These are phyloP conservation scores for Pythium brassicae DNA, from an alignment of 352 stramenopile genomes.

Conservation along the genomic window DNA sequence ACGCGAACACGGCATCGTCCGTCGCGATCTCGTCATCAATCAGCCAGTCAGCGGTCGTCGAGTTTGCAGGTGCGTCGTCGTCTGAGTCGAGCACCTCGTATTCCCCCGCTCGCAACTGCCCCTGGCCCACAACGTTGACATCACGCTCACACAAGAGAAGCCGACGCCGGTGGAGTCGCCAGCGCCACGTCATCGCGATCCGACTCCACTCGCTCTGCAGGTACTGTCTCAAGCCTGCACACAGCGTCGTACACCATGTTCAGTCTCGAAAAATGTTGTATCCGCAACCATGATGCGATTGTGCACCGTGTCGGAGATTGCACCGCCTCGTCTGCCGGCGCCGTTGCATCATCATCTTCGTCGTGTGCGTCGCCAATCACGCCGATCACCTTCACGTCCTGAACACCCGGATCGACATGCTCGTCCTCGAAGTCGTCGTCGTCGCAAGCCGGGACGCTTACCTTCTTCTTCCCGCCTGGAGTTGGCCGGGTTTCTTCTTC, in stretches of 20 bases:
- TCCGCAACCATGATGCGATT: not conserved
- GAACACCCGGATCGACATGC: too few relatives aligned
- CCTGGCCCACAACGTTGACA: too few relatives aligned
- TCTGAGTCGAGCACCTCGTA: too few relatives aligned
- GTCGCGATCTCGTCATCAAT: too few relatives aligned
- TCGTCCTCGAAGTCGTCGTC: not conserved
- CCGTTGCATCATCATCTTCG: not conserved
- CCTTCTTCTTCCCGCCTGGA: not conserved
- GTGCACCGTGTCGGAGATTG: not conserved
- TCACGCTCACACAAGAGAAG: too few relatives aligned
- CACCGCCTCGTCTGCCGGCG: too few relatives aligned
- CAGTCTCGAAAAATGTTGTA: not conserved
- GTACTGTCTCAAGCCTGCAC: not conserved
- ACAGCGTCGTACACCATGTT: not conserved
- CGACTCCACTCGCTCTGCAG: too few relatives aligned
- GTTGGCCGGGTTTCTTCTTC: not conserved
- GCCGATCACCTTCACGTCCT: not conserved
- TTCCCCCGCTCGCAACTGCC: too few relatives aligned
- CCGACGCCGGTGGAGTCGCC: not conserved
- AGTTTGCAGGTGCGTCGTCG: not conserved
- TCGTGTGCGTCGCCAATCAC: not conserved
- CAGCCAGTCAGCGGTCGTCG: too few relatives aligned
- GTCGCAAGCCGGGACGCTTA: not conserved
- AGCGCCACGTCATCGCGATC: not conserved
- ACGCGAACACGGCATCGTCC: too few relatives aligned